Percentiles rank a stretch among this genome's conserved stretches.
Conservation (phyloP, 352 stramenopile genomes). For the Phytopythium helicoides region DNA sequence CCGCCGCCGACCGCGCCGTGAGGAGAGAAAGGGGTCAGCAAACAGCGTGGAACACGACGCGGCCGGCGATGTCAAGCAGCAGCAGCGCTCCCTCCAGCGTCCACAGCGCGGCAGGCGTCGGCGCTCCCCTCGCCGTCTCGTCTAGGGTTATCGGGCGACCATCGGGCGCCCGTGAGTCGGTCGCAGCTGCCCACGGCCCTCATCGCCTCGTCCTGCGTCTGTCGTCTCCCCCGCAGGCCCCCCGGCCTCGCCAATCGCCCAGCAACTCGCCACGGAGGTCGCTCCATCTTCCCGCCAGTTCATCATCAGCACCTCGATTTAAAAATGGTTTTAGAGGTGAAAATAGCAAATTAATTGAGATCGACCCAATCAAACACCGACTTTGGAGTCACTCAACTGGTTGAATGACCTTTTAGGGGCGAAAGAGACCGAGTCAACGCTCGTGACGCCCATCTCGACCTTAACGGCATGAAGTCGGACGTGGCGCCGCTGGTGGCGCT, state of each 20-base stretch:
- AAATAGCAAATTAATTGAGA: no score
- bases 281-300: background rate
- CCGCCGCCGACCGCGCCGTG: constrained; percentile 7
- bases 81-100: background rate
- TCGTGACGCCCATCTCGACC: background rate
- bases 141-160: constrained; percentile 72
- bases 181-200: constrained; percentile 14
- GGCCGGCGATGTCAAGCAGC: constrained; percentile 10
- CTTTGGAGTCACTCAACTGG: no score
- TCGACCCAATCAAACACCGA: no score
- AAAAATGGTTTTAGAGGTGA: no score
- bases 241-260: background rate
- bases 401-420: no score
- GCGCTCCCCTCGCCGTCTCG: constrained; percentile 10
- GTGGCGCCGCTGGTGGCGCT: constrained; percentile 8
- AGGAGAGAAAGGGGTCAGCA: constrained; percentile 80
- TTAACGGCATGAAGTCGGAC: background rate
- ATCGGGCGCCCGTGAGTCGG: constrained; percentile 35
- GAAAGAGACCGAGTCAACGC: no score
- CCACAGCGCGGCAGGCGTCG: no score
- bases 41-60: constrained; percentile 50
- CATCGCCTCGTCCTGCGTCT: background rate
- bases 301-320: constrained; percentile 2
- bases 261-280: background rate
- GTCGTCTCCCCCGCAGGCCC: no score